A percentile compares a stretch with the other conserved stretches of the same genome.
Conservation (phyloP, 805 yeast species). For the Candida broadrunensis region DNA sequence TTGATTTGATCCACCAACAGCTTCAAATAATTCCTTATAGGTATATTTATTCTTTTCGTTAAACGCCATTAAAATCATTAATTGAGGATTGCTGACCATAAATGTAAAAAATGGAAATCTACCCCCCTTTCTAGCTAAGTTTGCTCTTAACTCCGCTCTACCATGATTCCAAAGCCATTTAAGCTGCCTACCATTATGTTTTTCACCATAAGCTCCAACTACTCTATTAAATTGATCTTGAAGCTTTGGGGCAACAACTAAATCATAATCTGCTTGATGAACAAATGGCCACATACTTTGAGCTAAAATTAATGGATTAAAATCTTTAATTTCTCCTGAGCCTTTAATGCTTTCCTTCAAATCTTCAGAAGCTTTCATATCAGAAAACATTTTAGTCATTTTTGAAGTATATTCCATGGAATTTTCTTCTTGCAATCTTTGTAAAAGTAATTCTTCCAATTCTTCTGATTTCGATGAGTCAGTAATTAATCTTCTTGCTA, state of each 20-base stretch:
- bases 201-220: slow-evolving; percentile 62
- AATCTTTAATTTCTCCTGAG: slow-evolving; percentile 37
- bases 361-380: slow-evolving; percentile 80
- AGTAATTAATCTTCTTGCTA: slow-evolving; percentile 86
- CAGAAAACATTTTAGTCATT: slow-evolving; percentile 94
- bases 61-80: slow-evolving; percentile 81
- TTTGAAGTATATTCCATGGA: slow-evolving; percentile 91
- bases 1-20: slow-evolving; percentile 65
- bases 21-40: slow-evolving; percentile 56
- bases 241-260: slow-evolving; percentile 67
- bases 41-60: slow-evolving; percentile 65
- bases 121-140: slow-evolving; percentile 69
- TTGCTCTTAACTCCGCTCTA: slow-evolving; percentile 87
- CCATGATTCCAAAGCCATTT: slow-evolving; percentile 97
- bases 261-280: slow-evolving; percentile 36
- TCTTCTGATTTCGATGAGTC: slow-evolving; percentile 84
- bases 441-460: slow-evolving; percentile 80
- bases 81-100: slow-evolving; percentile 80
- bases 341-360: slow-evolving; percentile 52
- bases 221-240: slow-evolving; percentile 62
- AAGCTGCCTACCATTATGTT: slow-evolving; percentile 83
- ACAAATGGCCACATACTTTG: slow-evolving; percentile 86
- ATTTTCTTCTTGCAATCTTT: slow-evolving; percentile 82
- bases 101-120: slow-evolving; percentile 71
- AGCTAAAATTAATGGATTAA: slow-evolving; percentile 77